A percentile compares a stretch with the other conserved stretches of the same genome.
Conservation (phyloP, 2,329 filamentous ascomycete genomes). For the Dactylella cylindrospora region DNA sequence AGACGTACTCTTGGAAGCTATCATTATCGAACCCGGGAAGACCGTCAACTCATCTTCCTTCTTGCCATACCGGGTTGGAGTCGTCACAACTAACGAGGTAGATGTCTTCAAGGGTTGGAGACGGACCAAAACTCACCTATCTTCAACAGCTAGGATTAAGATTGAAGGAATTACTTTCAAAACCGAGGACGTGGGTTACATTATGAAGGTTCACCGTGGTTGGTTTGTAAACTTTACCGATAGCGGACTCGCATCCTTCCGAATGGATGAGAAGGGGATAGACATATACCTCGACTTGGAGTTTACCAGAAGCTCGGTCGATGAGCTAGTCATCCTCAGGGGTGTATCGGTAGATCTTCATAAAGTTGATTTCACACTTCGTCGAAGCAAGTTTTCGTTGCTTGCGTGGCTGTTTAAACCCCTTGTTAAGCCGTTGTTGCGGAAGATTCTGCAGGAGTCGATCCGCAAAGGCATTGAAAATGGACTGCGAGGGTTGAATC, state of each 20-base stretch:
- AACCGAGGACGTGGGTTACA: conserved; percentile 86
- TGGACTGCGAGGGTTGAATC: conserved; percentile 71
- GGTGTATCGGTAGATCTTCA: conserved; percentile 79
- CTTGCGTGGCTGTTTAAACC: conserved; percentile 83
- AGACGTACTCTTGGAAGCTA: conserved; percentile 83
- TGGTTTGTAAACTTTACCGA: conserved; percentile 74
- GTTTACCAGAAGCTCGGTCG: conserved; percentile 72
- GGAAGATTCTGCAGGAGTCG: conserved; percentile 75
- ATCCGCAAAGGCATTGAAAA: conserved; percentile 71
- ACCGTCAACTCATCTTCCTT: conserved; percentile 87
- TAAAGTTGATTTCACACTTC: conserved; percentile 77
- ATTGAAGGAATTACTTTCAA: conserved; percentile 79
- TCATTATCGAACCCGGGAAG: conserved; percentile 82
- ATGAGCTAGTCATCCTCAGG: conserved; percentile 76
- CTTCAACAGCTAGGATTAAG: conserved; percentile 73
- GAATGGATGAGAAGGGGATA: conserved; percentile 80
- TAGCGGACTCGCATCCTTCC: conserved; percentile 81
- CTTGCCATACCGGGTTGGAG: conserved; percentile 76
- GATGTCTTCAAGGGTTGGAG: conserved; percentile 78
- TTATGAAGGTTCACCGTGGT: conserved; percentile 72
- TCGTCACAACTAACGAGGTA: conserved; percentile 82
- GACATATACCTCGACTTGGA: conserved; percentile 85
- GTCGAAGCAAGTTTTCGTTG: conserved; percentile 73
- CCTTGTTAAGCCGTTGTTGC: conserved; percentile 75
- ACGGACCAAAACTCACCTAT: conserved; percentile 67